phyloP scores from a whole-genome alignment of 768 basidiomycete genomes.

The Tylopilus sp. region DNA sequence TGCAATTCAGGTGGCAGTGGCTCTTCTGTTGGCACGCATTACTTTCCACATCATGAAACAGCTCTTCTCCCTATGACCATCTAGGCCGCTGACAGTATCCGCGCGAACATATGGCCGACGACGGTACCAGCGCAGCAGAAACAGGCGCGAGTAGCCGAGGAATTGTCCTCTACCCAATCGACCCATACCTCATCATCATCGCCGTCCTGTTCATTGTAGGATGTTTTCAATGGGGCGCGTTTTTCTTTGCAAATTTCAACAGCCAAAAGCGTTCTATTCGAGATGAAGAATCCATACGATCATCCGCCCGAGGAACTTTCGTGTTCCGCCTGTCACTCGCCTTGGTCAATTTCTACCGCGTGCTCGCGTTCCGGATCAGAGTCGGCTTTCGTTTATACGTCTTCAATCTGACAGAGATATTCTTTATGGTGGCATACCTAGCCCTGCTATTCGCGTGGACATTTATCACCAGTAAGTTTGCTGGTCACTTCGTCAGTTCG shows the following conservation, averaged over 20 bases:
- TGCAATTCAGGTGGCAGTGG: neutral
- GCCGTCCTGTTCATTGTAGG: conserved; percentile 14
- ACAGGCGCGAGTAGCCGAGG: conserved; percentile 3
- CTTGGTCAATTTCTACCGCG: conserved; percentile 33
- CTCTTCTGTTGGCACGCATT: neutral
- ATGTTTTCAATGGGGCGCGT: conserved; percentile 17
- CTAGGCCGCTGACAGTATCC: neutral
- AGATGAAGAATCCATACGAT: conserved; percentile 1
- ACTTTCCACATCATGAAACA: neutral
- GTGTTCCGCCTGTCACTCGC: conserved; percentile 28
- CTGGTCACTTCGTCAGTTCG: neutral
- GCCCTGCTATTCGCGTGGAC: conserved; percentile 35
- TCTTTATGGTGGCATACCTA: conserved; percentile 36
- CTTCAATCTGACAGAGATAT: conserved; percentile 41
- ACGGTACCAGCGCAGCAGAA: neutral
- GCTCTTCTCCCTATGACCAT: neutral
- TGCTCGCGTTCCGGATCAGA: conserved; percentile 35
- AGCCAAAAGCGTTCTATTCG: conserved; percentile 4
- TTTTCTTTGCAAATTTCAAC: conserved; percentile 12
- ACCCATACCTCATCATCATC: conserved; percentile 12
- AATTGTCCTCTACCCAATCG: conserved; percentile 15
- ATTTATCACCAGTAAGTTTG: conserved; percentile 35
- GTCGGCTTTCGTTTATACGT: conserved; percentile 35
- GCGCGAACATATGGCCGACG: conserved; percentile 1
- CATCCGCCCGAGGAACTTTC: conserved; percentile 8